These are phyloP conservation scores for Catunica adiposa DNA, from an alignment of 2,329 filamentous ascomycete species.

Conservation along the genomic window DNA sequence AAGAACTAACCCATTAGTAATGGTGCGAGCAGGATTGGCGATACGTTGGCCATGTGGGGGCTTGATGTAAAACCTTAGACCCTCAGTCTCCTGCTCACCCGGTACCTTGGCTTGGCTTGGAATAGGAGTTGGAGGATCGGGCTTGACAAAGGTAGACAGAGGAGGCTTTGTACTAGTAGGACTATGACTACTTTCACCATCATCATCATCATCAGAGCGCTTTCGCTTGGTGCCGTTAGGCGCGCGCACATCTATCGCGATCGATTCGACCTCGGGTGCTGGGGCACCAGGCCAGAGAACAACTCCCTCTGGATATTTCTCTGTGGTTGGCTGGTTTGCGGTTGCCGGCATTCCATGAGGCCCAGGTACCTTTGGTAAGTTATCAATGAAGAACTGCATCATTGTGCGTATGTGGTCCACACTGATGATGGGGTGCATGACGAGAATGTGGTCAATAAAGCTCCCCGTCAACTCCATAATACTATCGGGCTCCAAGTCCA, in stretches of 20 bases:
- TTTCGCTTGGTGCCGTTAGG: conserved; percentile 36
- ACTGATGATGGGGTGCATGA: conserved; percentile 47
- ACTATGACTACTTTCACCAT: neutral
- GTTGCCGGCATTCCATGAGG: neutral
- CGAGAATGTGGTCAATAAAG: conserved; percentile 45
- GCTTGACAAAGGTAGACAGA: neutral
- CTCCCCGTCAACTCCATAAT: conserved; percentile 38
- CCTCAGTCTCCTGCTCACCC: too few relatives aligned
- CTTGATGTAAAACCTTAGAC: neutral
- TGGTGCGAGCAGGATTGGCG: conserved; percentile 42
- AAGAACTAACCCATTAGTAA: conserved; percentile 67
- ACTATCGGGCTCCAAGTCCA: conserved; percentile 33
- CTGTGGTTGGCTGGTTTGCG: neutral
- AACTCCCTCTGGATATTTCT: neutral
- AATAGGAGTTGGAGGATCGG: neutral
- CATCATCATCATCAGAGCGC: conserved; percentile 19
- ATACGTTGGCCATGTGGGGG: conserved; percentile 1
- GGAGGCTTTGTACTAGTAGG: neutral
- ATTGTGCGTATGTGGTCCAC: conserved; percentile 35
- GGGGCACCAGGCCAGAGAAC: neutral
- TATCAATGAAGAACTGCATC: conserved; percentile 36
- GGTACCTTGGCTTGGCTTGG: too few relatives aligned
- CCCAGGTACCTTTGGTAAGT: conserved; percentile 22
- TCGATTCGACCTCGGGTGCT: neutral
- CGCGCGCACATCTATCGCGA: too few relatives aligned